A percentile compares a stretch with the other conserved stretches of the same genome.
Evolutionary conservation across 2,329 filamentous ascomycete species (phyloP).

Genomic region (Pyricularia pennisetigena): DNA sequence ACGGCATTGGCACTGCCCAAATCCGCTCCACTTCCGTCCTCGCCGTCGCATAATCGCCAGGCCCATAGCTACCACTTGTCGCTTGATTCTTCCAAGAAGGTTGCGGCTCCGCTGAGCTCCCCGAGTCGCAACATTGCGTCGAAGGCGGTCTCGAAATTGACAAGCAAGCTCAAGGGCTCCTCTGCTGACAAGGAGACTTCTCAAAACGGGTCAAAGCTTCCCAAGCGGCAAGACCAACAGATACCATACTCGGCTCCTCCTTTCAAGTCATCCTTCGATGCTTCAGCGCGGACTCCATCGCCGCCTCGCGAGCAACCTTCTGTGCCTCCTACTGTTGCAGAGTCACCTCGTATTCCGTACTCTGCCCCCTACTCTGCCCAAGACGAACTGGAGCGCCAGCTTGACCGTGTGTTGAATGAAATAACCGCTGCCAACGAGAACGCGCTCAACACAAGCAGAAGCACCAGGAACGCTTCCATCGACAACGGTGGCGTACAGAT

Average conservation of each 20-base stretch:
- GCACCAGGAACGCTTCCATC: conserved; percentile 1
- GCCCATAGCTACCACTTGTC: background rate
- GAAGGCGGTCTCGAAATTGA: conserved; percentile 1
- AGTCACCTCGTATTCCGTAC: background rate
- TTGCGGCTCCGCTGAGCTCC: background rate
- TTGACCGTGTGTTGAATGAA: conserved; percentile 1
- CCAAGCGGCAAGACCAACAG: conserved; percentile 8
- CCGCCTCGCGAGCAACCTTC: background rate
- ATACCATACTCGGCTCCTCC: background rate
- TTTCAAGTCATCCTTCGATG: background rate
- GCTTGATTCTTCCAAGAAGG: background rate
- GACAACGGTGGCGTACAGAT: background rate
- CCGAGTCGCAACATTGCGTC: background rate
- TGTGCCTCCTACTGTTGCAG: background rate
- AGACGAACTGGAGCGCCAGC: background rate
- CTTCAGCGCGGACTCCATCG: background rate
- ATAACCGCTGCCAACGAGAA: background rate
- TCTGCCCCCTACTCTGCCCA: background rate
- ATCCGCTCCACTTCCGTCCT: background rate
- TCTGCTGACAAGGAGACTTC: background rate
- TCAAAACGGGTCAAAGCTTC: conserved; percentile 1
- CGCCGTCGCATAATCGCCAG: background rate
- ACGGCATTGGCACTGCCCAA: conserved; percentile 9
- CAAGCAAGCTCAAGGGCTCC: conserved; percentile 11
- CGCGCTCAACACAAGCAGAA: conserved; percentile 5